Base-by-base conservation (phyloP, 2,329 filamentous ascomycete genomes). In the Nannizziopsis barbatae region DNA sequence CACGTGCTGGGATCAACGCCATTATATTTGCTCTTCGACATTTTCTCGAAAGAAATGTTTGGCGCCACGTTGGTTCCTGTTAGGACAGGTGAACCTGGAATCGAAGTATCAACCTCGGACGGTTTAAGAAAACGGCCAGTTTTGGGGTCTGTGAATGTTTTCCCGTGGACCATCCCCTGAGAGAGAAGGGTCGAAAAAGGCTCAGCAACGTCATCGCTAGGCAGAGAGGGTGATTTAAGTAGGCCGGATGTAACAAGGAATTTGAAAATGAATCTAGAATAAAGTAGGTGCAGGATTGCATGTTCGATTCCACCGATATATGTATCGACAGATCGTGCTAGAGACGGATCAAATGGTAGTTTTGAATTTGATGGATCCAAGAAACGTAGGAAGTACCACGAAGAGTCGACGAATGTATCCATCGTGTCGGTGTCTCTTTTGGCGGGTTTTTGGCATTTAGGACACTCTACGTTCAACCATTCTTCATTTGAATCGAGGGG, bases 371-470 rank as follows among this genome's bases (percentile, higher is more conserved):
- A 71, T 1, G 84, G 71, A 57, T 93, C 86, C 22, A 81, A 67
- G 33, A 53, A 55, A 40, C 53, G 38, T 67, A 89, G 79, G 60
- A 82, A 94, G 65, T 95, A 95, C 88, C 88, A 95, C 47, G 87
- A 93, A 1, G 87, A 94, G 66, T 94, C 88, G 52, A 95, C 88
- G 66, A 95, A 95, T 0, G 88, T 95, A 64, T 95, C 88, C 88
- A 95, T 94, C 2, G 88, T 95, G 62, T 95, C 88, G 0, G 88
- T 94, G 55, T 95, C 88, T 54, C 88, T 77, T 61, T 80, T 83
- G 5, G 86, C 88, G 18, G 78, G 67, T 1, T 76, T 73, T 12
- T 75, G 69, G 58, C 88, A 95, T 42, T 58, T 66, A 15, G 88
- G 88, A 60, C 88, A 95, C 2, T 72, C 64, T 0, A 81, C 84